These are phyloP conservation scores for Solanum pimpinellifolium DNA, from an alignment of 257 asterid species.

Conservation along the genomic window DNA sequence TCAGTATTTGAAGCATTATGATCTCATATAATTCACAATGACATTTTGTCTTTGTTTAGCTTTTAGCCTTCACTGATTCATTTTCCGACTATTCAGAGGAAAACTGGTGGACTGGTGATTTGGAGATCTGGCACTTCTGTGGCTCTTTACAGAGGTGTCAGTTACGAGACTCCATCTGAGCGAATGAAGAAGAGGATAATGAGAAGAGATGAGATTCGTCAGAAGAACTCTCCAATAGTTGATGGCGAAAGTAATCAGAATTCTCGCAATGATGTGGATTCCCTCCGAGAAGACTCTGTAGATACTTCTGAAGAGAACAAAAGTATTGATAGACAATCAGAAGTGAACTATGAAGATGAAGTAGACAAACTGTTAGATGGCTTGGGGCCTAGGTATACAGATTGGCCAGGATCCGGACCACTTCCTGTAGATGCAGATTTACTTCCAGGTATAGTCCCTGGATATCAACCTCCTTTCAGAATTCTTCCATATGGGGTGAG, in stretches of 20 bases:
- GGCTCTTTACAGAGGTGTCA: slow-evolving; percentile 74
- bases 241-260: slow-evolving; percentile 11
- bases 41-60: not conserved
- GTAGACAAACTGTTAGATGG: slow-evolving; percentile 53
- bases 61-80: slow-evolving; percentile 1
- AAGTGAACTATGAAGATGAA: slow-evolving; percentile 70
- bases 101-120: slow-evolving; percentile 91
- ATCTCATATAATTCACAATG: not conserved
- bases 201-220: slow-evolving; percentile 26
- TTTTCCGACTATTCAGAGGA: slow-evolving; percentile 49
- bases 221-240: slow-evolving; percentile 10
- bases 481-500: slow-evolving; percentile 90
- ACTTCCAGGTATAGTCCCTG: slow-evolving; percentile 61
- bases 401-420: slow-evolving; percentile 93
- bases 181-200: slow-evolving; percentile 21
- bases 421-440: slow-evolving; percentile 96
- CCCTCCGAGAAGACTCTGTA: slow-evolving; percentile 16
- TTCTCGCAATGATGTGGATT: slow-evolving; percentile 7
- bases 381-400: slow-evolving; percentile 80
- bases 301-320: slow-evolving; percentile 8
- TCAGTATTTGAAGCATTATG: not conserved
- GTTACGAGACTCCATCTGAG: slow-evolving; percentile 41
- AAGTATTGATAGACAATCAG: slow-evolving; percentile 26
- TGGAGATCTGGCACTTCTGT: slow-evolving; percentile 97
- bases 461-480: slow-evolving; percentile 76